These are phyloP conservation scores for Termitomyces titanicus DNA, from an alignment of 768 basidiomycete genomes.

Conservation along the genomic window DNA sequence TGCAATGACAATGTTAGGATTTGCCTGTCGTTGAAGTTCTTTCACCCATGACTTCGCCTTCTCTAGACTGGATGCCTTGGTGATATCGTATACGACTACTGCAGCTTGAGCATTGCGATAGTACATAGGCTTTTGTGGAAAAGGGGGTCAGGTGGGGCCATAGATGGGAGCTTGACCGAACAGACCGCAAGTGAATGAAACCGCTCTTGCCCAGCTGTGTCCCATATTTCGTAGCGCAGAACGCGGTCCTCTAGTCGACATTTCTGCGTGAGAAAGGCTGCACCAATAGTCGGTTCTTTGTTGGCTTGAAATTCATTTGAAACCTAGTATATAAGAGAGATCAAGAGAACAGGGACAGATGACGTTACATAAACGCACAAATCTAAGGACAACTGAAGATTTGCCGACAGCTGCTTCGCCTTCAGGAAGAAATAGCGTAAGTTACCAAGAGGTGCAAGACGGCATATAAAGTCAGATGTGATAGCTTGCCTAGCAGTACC, in stretches of 20 bases:
- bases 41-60: slow-evolving; percentile 99
- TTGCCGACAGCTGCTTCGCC: slow-evolving; percentile 99
- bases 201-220: slow-evolving; percentile 92
- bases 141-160: slow-evolving; percentile 11
- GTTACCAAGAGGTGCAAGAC: neutral
- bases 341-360: slow-evolving; percentile 10
- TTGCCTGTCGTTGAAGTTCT: slow-evolving; percentile 97
- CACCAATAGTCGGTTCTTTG: slow-evolving; percentile 98
- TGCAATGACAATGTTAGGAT: slow-evolving; percentile 98
- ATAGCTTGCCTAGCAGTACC: slow-evolving; percentile 79
- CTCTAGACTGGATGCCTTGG: slow-evolving; percentile 92
- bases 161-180: slow-evolving; percentile 16
- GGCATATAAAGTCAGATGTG: neutral
- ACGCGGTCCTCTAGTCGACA: slow-evolving; percentile 93
- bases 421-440: slow-evolving; percentile 30
- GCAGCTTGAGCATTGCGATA: slow-evolving; percentile 98
- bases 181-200: slow-evolving; percentile 95
- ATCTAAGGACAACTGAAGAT: slow-evolving; percentile 96
- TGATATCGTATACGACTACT: slow-evolving; percentile 97
- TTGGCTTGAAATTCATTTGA: slow-evolving; percentile 98
- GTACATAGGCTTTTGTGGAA: slow-evolving; percentile 80
- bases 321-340: slow-evolving; percentile 45
- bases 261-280: slow-evolving; percentile 94
- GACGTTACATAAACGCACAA: slow-evolving; percentile 51
- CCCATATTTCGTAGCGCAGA: slow-evolving; percentile 95